A percentile compares a stretch with the other conserved stretches of the same genome.
Conservation (phyloP, 163 green algal genomes). For the Chloroidium sp. region DNA sequence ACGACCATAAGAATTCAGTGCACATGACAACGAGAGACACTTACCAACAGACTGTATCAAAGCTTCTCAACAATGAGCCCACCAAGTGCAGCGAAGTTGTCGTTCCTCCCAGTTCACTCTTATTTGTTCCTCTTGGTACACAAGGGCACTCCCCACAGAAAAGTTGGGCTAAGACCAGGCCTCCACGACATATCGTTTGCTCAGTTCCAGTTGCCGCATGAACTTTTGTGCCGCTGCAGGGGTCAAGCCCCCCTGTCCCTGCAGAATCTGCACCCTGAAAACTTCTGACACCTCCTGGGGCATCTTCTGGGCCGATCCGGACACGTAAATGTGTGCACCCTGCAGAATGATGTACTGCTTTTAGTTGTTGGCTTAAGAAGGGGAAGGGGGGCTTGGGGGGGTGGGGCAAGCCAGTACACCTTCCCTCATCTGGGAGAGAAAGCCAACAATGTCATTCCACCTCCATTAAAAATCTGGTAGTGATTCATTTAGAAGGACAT, state of each 20-base stretch:
- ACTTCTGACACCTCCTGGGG: conserved; percentile 62
- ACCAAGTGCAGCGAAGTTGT: too few relatives aligned
- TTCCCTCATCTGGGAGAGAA: neutral
- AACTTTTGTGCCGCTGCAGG: conserved; percentile 30
- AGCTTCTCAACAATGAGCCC: too few relatives aligned
- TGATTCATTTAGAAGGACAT: neutral
- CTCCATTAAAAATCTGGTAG: neutral
- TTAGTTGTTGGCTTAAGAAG: neutral
- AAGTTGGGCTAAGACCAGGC: conserved; percentile 55
- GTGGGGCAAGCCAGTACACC: too few relatives aligned
- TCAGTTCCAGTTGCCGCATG: conserved; percentile 49
- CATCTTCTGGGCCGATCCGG: conserved; percentile 84
- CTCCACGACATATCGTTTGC: conserved; percentile 65
- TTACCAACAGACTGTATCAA: too few relatives aligned
- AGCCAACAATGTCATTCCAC: neutral
- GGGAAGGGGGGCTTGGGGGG: neutral
- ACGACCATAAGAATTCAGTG: too few relatives aligned
- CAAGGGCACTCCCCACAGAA: too few relatives aligned
- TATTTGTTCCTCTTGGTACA: too few relatives aligned
- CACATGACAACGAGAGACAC: too few relatives aligned
- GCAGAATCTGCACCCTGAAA: conserved; percentile 45
- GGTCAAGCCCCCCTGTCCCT: conserved; percentile 30
- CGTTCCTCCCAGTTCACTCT: too few relatives aligned
- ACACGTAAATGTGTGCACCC: conserved; percentile 68
- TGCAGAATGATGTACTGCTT: conserved; percentile 7